Conservation (phyloP, 345 rosid species). For the Brassica juncea region DNA sequence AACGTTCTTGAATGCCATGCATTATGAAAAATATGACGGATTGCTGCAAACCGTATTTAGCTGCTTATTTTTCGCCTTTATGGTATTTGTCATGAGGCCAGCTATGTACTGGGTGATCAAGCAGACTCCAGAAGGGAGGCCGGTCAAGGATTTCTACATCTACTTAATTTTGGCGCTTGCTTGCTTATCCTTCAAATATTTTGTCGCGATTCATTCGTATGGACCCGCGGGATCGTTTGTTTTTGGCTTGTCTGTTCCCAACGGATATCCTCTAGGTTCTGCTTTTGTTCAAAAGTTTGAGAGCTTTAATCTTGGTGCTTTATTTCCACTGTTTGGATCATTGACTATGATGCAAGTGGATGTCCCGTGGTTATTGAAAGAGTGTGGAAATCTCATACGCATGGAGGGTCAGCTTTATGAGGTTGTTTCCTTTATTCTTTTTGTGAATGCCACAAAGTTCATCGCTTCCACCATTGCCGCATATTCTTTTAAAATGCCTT, state of each 20-base stretch:
- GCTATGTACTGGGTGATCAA: slow-evolving; percentile 40
- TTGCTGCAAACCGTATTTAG: not conserved
- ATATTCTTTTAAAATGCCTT: slow-evolving; percentile 43
- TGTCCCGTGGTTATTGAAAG: not conserved
- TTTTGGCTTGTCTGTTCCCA: slow-evolving; percentile 46
- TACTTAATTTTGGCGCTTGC: slow-evolving; percentile 36
- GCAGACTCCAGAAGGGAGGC: slow-evolving; percentile 45
- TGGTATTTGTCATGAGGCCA: slow-evolving; percentile 17
- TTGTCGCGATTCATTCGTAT: not conserved
- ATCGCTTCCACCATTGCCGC: slow-evolving; percentile 37
- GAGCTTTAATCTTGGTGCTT: slow-evolving; percentile 31
- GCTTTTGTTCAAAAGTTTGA: slow-evolving; percentile 48
- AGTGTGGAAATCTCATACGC: not conserved
- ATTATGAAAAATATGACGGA: not conserved
- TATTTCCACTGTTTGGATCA: slow-evolving; percentile 39
- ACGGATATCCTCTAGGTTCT: slow-evolving; percentile 53
- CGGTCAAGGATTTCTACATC: slow-evolving; percentile 35
- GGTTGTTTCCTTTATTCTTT: slow-evolving; percentile 11
- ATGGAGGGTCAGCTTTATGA: slow-evolving; percentile 36
- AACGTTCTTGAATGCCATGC: slow-evolving; percentile 11
- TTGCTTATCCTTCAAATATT: slow-evolving; percentile 11
- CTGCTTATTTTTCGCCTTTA: not conserved
- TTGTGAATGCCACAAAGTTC: slow-evolving; percentile 36
- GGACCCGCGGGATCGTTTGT: slow-evolving; percentile 43
- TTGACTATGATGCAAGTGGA: slow-evolving; percentile 29